A percentile compares a stretch with the other conserved stretches of the same genome.
These are phyloP conservation scores for Eucalyptus virginea DNA, from an alignment of 345 rosid species.

Conservation along the genomic window DNA sequence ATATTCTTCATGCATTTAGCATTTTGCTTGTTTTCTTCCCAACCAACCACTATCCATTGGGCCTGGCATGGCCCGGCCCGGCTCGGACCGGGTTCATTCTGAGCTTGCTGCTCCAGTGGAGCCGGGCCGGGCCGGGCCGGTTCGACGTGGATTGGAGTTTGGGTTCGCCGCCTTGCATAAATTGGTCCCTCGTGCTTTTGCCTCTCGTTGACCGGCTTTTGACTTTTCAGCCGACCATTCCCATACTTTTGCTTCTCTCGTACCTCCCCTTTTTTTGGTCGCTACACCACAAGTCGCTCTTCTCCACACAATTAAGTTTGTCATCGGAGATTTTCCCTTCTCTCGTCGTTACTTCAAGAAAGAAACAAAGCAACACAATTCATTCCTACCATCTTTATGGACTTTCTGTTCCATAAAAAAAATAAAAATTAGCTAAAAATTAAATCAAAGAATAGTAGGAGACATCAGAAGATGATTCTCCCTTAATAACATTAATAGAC, in stretches of 20 bases:
- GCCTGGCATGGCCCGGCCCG: too few relatives aligned
- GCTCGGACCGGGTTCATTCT: too few relatives aligned
- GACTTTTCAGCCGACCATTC: too few relatives aligned
- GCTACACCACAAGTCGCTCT: fast-evolving
- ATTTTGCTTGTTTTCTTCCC: too few relatives aligned
- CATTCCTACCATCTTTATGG: not conserved
- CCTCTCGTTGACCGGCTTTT: too few relatives aligned
- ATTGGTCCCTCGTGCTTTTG: fast-evolving
- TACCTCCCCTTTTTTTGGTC: fast-evolving
- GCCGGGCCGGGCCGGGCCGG: too few relatives aligned
- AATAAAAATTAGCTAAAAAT: not conserved
- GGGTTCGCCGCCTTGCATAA: too few relatives aligned
- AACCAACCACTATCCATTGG: fast-evolving
- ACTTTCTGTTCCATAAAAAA: not conserved
- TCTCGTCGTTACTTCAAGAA: not conserved
- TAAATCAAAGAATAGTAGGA: not conserved
- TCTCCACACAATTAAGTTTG: not conserved
- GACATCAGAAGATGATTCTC: not conserved
- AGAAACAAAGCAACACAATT: not conserved
- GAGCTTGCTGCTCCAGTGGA: fast-evolving
- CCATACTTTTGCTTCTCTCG: fast-evolving
- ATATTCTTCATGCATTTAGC: too few relatives aligned
- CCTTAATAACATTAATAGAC: not conserved
- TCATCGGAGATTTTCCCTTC: fast-evolving
- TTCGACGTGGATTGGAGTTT: too few relatives aligned